Conservation (phyloP, 495 filamentous ascomycete genomes). For the Chaetomidium leptoderma region DNA sequence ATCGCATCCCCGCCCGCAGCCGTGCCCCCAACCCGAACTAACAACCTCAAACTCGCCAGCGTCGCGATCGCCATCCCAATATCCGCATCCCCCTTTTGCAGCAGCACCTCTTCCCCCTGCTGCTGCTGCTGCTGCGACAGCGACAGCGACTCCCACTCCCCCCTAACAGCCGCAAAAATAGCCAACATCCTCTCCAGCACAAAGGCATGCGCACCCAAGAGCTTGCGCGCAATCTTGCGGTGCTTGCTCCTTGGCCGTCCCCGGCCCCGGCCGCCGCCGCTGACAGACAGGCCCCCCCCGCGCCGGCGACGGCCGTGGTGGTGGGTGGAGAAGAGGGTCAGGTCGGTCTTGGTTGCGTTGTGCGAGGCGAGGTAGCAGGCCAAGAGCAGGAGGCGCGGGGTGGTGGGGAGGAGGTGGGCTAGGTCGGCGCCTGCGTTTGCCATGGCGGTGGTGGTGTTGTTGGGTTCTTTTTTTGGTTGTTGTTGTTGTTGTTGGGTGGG, state of each 20-base stretch:
- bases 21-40: constrained; percentile 53
- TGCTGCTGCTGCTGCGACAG: background rate
- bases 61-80: constrained; percentile 73
- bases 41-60: constrained; percentile 67
- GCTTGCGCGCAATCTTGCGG: constrained; percentile 64
- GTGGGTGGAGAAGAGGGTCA: constrained; percentile 78
- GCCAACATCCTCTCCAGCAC: constrained; percentile 81
- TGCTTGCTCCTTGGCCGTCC: constrained; percentile 53
- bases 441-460: constrained; percentile 6
- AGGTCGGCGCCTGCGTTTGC: constrained; percentile 24
- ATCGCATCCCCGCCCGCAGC: constrained; percentile 50
- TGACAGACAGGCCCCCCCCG: constrained; percentile 24
- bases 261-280: constrained; percentile 17
- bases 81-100: constrained; percentile 57
- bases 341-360: constrained; percentile 73
- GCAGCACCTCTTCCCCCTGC: too few species aligned
- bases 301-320: constrained; percentile 48
- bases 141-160: constrained; percentile 52
- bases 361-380: constrained; percentile 90
- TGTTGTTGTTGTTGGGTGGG: constrained; percentile 1
- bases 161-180: constrained; percentile 75
- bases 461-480: background rate
- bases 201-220: constrained; percentile 75
- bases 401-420: constrained; percentile 63
- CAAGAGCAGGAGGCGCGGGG: constrained; percentile 75